These are phyloP conservation scores for Fibroporia radiculosa DNA, from an alignment of 768 basidiomycete genomes.

Conservation along the genomic window DNA sequence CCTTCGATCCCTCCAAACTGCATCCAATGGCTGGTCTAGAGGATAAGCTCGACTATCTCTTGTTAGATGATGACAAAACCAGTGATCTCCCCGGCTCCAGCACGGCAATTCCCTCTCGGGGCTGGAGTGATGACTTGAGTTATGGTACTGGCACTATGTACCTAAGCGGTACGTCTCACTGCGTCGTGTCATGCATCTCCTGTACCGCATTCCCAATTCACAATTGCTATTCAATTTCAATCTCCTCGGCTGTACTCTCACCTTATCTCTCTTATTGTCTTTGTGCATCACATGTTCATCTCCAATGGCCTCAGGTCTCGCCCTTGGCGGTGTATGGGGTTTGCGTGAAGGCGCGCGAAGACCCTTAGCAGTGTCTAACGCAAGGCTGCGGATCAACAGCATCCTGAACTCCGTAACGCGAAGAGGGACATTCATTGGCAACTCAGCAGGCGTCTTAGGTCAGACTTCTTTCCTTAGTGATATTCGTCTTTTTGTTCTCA, in stretches of 20 bases:
- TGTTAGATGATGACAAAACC: slow-evolving; percentile 95
- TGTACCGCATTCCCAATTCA: neutral
- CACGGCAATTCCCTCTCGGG: slow-evolving; percentile 89
- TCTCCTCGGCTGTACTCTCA: slow-evolving; percentile 30
- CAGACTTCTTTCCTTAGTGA: slow-evolving; percentile 32
- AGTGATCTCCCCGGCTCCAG: slow-evolving; percentile 82
- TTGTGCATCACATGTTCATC: slow-evolving; percentile 67
- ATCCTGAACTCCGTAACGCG: slow-evolving; percentile 94
- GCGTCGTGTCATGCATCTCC: slow-evolving; percentile 12
- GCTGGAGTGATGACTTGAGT: slow-evolving; percentile 99
- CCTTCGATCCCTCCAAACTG: slow-evolving; percentile 86
- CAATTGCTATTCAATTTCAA: neutral
- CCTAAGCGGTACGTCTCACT: slow-evolving; percentile 74
- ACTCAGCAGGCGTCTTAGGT: slow-evolving; percentile 98
- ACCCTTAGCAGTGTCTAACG: slow-evolving; percentile 79
- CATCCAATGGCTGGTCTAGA: slow-evolving; percentile 92
- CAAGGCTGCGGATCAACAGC: slow-evolving; percentile 91
- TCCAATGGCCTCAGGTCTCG: slow-evolving; percentile 70
- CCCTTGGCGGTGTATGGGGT: slow-evolving; percentile 93
- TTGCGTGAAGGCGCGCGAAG: slow-evolving; percentile 87
- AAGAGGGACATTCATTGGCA: slow-evolving; percentile 96
- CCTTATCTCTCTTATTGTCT: slow-evolving; percentile 83
- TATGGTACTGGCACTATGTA: slow-evolving; percentile 99
- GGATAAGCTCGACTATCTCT: slow-evolving; percentile 90
- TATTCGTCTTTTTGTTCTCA: slow-evolving; percentile 31